A percentile compares a stretch with the other conserved stretches of the same genome.
phyloP scores from a whole-genome alignment of 2,329 filamentous ascomycete genomes.

The Sordariomycetes sp. region DNA sequence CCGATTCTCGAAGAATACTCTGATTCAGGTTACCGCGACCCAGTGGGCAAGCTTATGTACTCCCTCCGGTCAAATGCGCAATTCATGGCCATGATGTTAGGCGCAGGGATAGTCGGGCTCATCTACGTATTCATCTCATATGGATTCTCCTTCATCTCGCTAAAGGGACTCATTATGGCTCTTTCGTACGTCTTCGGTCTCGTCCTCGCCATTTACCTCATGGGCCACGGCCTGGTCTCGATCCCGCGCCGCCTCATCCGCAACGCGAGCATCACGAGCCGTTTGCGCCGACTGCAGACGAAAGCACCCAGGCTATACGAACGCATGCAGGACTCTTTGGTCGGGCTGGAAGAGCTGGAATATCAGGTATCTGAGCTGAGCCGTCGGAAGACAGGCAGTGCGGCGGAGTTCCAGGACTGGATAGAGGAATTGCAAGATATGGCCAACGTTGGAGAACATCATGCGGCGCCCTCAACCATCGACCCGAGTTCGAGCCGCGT shows the following conservation, averaged over 20 bases:
- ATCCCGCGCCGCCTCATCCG: conserved; percentile 76
- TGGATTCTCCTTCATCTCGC: conserved; percentile 59
- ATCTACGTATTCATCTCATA: conserved; percentile 78
- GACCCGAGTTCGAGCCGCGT: conserved; percentile 15
- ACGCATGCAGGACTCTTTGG: conserved; percentile 74
- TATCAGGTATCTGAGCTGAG: conserved; percentile 70
- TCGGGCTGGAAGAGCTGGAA: conserved; percentile 73
- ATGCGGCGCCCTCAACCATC: conserved; percentile 31
- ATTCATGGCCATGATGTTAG: conserved; percentile 76
- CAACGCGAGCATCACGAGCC: conserved; percentile 66
- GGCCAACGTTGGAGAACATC: conserved; percentile 57
- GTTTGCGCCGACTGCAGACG: conserved; percentile 65
- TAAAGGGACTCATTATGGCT: conserved; percentile 86
- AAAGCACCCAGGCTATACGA: conserved; percentile 79
- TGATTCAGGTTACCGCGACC: conserved; percentile 86
- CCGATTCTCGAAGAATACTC: conserved; percentile 90
- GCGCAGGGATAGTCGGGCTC: conserved; percentile 59
- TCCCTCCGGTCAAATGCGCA: conserved; percentile 80
- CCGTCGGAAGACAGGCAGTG: conserved; percentile 70
- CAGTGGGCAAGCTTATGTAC: conserved; percentile 71
- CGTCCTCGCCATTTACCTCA: conserved; percentile 86
- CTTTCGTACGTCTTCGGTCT: conserved; percentile 91
- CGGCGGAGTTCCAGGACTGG: conserved; percentile 77
- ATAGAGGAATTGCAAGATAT: conserved; percentile 87
- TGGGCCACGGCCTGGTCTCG: conserved; percentile 93